These are phyloP conservation scores for Hirschioporus abietinus DNA, from an alignment of 768 basidiomycete species.

Conservation along the genomic window DNA sequence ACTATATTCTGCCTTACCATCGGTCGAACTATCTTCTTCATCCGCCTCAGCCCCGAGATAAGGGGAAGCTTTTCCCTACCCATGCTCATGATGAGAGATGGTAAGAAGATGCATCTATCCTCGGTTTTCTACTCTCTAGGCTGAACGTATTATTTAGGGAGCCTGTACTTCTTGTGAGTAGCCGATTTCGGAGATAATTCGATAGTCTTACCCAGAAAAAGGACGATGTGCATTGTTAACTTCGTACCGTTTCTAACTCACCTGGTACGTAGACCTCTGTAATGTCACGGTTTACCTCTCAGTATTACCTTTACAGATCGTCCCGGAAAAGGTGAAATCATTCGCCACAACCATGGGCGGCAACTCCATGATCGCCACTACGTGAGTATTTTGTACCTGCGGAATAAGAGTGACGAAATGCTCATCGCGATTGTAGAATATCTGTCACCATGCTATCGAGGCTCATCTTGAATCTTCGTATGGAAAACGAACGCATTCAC, in stretches of 20 bases:
- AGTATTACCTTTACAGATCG: neutral
- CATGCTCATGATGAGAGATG: neutral
- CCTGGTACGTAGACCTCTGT: neutral
- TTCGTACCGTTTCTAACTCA: neutral
- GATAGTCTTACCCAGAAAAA: neutral
- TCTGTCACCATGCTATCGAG: neutral
- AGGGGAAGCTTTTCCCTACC: neutral
- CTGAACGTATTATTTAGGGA: neutral
- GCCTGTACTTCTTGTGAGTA: neutral
- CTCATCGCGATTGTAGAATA: neutral
- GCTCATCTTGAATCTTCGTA: neutral
- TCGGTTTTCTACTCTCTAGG: neutral
- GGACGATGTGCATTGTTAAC: neutral
- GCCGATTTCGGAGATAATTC: neutral
- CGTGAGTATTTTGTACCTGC: neutral
- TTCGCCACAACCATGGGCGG: neutral
- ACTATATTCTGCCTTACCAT: neutral
- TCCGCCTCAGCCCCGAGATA: neutral
- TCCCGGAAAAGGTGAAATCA: neutral
- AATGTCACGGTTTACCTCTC: neutral
- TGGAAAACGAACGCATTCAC: neutral
- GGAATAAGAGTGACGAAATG: neutral
- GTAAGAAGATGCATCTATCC: neutral
- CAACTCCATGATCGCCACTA: neutral
- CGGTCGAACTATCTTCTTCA: constrained; percentile 1